Evolutionary conservation across 2,329 filamentous ascomycete genomes (phyloP).

Genomic region (Alternaria atra): DNA sequence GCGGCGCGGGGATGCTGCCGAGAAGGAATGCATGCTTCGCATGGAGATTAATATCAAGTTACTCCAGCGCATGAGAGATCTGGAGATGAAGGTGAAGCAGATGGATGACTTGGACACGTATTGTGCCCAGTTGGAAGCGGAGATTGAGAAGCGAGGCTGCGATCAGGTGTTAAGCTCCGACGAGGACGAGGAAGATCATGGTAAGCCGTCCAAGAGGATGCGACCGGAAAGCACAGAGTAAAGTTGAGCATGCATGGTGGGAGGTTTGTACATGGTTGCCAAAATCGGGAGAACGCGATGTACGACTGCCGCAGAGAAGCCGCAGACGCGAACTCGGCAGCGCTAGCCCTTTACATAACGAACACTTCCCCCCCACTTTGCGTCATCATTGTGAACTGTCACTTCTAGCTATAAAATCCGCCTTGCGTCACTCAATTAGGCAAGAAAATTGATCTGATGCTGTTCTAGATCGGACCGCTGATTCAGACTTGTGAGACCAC

Average conservation of each 20-base stretch:
- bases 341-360: slow-evolving; percentile 11
- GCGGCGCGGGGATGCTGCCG: slow-evolving; percentile 5
- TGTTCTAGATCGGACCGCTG: neutral
- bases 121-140: slow-evolving; percentile 2
- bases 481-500: neutral
- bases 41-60: neutral
- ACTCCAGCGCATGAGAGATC: neutral
- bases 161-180: neutral
- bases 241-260: neutral
- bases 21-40: neutral
- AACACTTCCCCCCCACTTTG: slow-evolving; percentile 13
- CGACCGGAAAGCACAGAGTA: neutral
- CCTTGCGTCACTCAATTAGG: neutral
- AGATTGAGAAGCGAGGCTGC: neutral
- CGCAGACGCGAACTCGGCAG: slow-evolving; percentile 7
- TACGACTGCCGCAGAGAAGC: slow-evolving; percentile 9
- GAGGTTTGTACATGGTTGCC: neutral
- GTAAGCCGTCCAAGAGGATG: neutral
- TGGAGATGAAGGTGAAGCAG: neutral
- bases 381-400: slow-evolving; percentile 16
- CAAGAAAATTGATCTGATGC: neutral
- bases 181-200: neutral
- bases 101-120: slow-evolving; percentile 1
- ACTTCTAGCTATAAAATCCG: slow-evolving; percentile 10
- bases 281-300: neutral